Percentiles rank a stretch among this genome's conserved stretches.
Evolutionary conservation across 257 asterid species (phyloP).

Genomic region (Salvia rosmarinus): DNA sequence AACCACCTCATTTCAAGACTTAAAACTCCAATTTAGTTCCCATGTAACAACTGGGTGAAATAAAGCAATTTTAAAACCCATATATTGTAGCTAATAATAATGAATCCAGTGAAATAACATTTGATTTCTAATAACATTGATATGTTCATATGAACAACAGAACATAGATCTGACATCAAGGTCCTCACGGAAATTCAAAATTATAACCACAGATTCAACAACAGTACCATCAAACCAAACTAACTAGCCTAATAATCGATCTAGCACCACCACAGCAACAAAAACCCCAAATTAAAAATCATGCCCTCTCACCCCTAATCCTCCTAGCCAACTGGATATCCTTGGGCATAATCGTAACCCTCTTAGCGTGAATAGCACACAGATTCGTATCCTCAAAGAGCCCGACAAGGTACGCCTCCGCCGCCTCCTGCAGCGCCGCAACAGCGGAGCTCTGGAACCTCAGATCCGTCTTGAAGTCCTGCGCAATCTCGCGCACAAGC

Average conservation of each 20-base stretch:
- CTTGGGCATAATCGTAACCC: conserved; percentile 50
- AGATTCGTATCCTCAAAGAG: conserved; percentile 47
- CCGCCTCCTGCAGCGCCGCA: conserved; percentile 49
- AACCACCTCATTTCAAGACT: no score
- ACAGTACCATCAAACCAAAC: background rate
- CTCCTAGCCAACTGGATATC: conserved; percentile 48
- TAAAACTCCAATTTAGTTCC: no score
- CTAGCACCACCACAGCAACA: background rate
- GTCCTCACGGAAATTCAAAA: no score
- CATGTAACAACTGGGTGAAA: no score
- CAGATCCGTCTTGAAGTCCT: conserved; percentile 51
- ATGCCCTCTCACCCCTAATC: conserved; percentile 50
- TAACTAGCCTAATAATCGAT: background rate
- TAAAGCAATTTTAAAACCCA: no score
- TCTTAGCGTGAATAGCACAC: conserved; percentile 51
- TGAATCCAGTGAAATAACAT: no score
- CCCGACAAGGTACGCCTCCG: conserved; percentile 46
- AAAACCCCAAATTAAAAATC: background rate
- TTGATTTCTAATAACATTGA: background rate
- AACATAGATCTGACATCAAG: background rate
- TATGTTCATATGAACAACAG: background rate
- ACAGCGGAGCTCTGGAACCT: conserved; percentile 50
- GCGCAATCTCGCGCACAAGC: conserved; percentile 50
- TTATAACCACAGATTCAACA: background rate
- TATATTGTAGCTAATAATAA: no score